Percentiles rank a stretch among this genome's conserved stretches.
Conservation (phyloP, 179 eudicot genomes). For the Heliamphora pulchella region DNA sequence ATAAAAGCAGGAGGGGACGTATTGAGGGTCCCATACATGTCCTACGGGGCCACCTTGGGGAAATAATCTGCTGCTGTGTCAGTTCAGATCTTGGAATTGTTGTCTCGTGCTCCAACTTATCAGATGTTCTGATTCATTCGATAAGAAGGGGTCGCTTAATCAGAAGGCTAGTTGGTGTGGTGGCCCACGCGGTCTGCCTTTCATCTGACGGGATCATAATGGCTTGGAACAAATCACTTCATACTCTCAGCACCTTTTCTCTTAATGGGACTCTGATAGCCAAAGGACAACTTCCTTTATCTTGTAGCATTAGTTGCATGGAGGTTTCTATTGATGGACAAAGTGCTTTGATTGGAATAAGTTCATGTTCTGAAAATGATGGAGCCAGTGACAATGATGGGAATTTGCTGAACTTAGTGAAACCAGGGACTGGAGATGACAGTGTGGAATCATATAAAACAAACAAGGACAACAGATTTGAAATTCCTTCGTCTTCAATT, state of each 20-base stretch:
- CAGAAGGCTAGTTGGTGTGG: slow-evolving; percentile 64
- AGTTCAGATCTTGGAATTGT: slow-evolving; percentile 88
- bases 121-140: slow-evolving; percentile 73
- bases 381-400: slow-evolving; percentile 26
- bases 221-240: slow-evolving; percentile 63
- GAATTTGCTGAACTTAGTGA: slow-evolving; percentile 29
- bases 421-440: slow-evolving; percentile 24
- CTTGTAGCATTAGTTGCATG: slow-evolving; percentile 69
- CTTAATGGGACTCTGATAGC: slow-evolving; percentile 68
- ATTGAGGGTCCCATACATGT: slow-evolving; percentile 95
- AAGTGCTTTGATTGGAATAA: slow-evolving; percentile 69
- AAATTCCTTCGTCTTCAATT: slow-evolving; percentile 65
- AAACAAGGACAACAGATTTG: slow-evolving; percentile 30
- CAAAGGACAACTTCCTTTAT: slow-evolving; percentile 50
- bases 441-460: slow-evolving; percentile 30
- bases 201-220: slow-evolving; percentile 73
- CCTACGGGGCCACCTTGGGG: slow-evolving; percentile 82
- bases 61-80: slow-evolving; percentile 72
- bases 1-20: slow-evolving; percentile 52
- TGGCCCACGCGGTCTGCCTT: slow-evolving; percentile 68
- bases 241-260: slow-evolving; percentile 64
- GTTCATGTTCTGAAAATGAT: slow-evolving; percentile 51
- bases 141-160: slow-evolving; percentile 75
- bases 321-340: slow-evolving; percentile 80
- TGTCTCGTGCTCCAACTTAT: slow-evolving; percentile 70